Evolutionary conservation across 768 basidiomycete species (phyloP), one percentile per base, ranked within the genome.

Genomic region (Lactarius vividus): DNA sequence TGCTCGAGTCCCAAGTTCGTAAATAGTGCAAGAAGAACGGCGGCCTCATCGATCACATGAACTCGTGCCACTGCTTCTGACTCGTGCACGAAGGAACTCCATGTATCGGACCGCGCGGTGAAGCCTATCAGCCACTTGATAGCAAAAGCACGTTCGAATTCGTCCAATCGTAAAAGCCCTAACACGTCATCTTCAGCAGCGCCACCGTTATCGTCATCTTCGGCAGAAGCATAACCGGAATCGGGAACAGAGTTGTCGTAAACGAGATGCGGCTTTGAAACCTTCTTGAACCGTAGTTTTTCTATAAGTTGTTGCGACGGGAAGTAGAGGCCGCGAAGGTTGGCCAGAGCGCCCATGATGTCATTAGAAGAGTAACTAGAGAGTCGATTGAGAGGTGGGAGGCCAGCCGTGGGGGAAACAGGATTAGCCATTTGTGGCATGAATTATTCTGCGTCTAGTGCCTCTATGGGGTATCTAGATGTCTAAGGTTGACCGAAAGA

Each of bases 111-210:
- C 20, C 85, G 83, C 55, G 83, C 79, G 57, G 90, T 80, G 68
- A 94, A 82, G 20, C 85, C 85, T 11, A 87, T 91, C 13, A 91
- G 72, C 92, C 92, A 94, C 71, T 79, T 84, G 63, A 92, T 81
- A n/a, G 86, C 81, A 64, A 81, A 89, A 15, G 80, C 78, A 57
- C 86, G 84, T 75, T 94, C 89, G 69, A 89, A 80, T 26, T 80
- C 74, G 73, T 94, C 89, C 1, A 81, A 78, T 53, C 86, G 83
- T 58, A 91, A 77, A 57, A 81, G 64, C 54, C 85, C 81, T 18
- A 81, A 62, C 53, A 73, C 75, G 11, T 76, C 77, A 9, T 74
- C 69, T 9, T 73, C 70, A 5, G 42, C 18, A 26, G 28, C 3
- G 59, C 73, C 74, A 9, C 75, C 77, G 4, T 76, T 71, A 11